Percentiles rank a stretch among this genome's conserved stretches.
Conservation (phyloP, 192 early-diverging fungal genomes). For the Coemansia asiatica region DNA sequence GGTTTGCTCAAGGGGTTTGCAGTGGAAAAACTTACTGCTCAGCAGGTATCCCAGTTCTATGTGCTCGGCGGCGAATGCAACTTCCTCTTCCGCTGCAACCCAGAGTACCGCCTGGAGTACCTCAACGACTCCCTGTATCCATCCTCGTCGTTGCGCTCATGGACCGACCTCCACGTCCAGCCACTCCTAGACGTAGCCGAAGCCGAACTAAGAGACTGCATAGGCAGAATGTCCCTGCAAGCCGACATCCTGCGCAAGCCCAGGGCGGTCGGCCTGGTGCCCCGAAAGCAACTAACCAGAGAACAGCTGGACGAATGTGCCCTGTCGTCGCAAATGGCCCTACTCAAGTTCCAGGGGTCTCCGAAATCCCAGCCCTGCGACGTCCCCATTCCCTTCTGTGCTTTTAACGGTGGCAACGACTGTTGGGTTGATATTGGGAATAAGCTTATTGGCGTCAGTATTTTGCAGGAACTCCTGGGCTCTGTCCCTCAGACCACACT, state of each 20-base stretch:
- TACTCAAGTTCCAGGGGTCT: slow-evolving; percentile 58
- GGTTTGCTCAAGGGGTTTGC: slow-evolving; percentile 73
- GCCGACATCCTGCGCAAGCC: slow-evolving; percentile 73
- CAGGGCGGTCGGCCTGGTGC: slow-evolving; percentile 74
- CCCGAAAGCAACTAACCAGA: slow-evolving; percentile 60
- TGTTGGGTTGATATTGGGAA: slow-evolving; percentile 94
- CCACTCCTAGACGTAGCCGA: slow-evolving; percentile 77
- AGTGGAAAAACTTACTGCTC: slow-evolving; percentile 45
- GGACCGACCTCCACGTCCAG: slow-evolving; percentile 60
- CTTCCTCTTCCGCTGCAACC: slow-evolving; percentile 76
- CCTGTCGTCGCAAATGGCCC: slow-evolving; percentile 67
- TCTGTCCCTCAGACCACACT: slow-evolving; percentile 63
- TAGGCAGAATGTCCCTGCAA: slow-evolving; percentile 66
- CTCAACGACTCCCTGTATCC: slow-evolving; percentile 53
- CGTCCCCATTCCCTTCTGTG: slow-evolving; percentile 81
- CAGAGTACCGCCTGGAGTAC: slow-evolving; percentile 63
- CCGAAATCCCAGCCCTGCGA: slow-evolving; percentile 57
- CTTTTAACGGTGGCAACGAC: slow-evolving; percentile 89
- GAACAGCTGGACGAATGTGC: slow-evolving; percentile 90
- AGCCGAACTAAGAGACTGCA: slow-evolving; percentile 60
- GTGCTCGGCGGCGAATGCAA: slow-evolving; percentile 91
- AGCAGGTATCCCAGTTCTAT: slow-evolving; percentile 66
- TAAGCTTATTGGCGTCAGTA: slow-evolving; percentile 87
- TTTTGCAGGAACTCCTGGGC: slow-evolving; percentile 69
- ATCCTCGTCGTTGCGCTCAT: slow-evolving; percentile 45